Evolutionary conservation across 202 grass and related monocot species (phyloP).

Genomic region (Eragrostis tef): DNA sequence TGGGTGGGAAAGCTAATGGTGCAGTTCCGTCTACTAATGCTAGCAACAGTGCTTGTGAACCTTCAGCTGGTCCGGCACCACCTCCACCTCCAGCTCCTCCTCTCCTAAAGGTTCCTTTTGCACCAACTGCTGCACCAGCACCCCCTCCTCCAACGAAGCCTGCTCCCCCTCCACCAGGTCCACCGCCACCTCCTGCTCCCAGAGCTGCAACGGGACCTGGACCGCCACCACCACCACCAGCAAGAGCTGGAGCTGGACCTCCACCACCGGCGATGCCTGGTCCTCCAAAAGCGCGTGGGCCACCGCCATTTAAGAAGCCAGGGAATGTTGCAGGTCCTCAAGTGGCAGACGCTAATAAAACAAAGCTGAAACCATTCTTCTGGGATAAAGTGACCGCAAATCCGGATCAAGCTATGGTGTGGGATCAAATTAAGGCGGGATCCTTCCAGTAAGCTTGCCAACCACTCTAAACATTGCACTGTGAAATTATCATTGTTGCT

Average conservation of each 20-base stretch:
- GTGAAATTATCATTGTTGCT: slow-evolving; percentile 8
- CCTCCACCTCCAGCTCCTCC: slow-evolving; percentile 32
- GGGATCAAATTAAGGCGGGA: slow-evolving; percentile 89
- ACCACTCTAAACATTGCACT: not conserved
- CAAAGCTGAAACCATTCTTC: slow-evolving; percentile 86
- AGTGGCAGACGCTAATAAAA: slow-evolving; percentile 52
- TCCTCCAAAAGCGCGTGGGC: slow-evolving; percentile 32
- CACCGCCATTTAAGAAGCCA: slow-evolving; percentile 37
- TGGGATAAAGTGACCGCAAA: slow-evolving; percentile 92
- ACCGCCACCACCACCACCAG: slow-evolving; percentile 53
- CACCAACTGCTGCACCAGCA: slow-evolving; percentile 13
- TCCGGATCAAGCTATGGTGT: slow-evolving; percentile 85
- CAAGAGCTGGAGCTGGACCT: slow-evolving; percentile 31
- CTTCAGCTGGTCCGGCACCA: slow-evolving; percentile 22
- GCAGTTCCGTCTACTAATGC: slow-evolving; percentile 7
- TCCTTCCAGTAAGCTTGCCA: slow-evolving; percentile 84
- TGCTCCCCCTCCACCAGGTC: slow-evolving; percentile 42
- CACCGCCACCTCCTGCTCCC: slow-evolving; percentile 41
- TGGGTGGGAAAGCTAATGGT: not conserved
- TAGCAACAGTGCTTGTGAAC: not conserved
- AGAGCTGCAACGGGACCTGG: slow-evolving; percentile 37
- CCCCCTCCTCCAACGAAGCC: slow-evolving; percentile 38
- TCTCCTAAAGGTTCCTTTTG: slow-evolving; percentile 17
- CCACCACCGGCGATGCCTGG: slow-evolving; percentile 51
- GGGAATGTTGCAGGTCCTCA: slow-evolving; percentile 18